Evolutionary conservation across 345 rosid species (phyloP), one percentile per base, ranked within the genome.

Genomic region (Carallia pectinifolia): DNA sequence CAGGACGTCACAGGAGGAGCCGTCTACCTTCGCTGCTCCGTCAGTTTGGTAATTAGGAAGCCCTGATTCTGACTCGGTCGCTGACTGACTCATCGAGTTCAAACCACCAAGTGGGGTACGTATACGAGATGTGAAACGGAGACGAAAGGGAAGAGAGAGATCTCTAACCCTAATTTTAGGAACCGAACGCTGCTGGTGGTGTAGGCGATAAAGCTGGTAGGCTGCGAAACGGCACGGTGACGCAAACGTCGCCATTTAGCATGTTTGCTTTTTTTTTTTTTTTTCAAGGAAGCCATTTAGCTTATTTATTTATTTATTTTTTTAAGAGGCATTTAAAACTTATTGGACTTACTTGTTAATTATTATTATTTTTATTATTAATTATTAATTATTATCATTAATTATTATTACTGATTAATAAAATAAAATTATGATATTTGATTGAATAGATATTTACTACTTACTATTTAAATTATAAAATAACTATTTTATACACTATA

Each of bases 81-180:
- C 23, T 18, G 69, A 53, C 36, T 76, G 75, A 52, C 79, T 91
- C 94, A 86, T 91, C 5, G 84, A 64, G 59, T 47, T 78, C 3
- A 66, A 70, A 27, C 31, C 31, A 15, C 66, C 3, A 36, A 60
- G 7, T 9, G 73, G 71, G 29, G 52, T 65, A 12, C 55, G 39
- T n/a, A 58, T 58, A 34, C 15, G 36, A 18, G 15, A 62, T 17
- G 65, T 1, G 18, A 53, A 6, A 5, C n/a, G 12, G 60, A 61
- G 4, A 12, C 56, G 37, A 6, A 59, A 7, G 23, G 60, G 53
- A 33, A 10, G 30, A 15, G 38, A 3, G 66, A 36, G 69, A 56
- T 12, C 17, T 6, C 31, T 13, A 47, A 48, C 71, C 71, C 79
- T 59, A 58, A 30, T 60, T 29, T 34, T 36, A 5, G 16, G 38